phyloP scores from a whole-genome alignment of 2,329 filamentous ascomycete species.

The Thelonectria discophora region DNA sequence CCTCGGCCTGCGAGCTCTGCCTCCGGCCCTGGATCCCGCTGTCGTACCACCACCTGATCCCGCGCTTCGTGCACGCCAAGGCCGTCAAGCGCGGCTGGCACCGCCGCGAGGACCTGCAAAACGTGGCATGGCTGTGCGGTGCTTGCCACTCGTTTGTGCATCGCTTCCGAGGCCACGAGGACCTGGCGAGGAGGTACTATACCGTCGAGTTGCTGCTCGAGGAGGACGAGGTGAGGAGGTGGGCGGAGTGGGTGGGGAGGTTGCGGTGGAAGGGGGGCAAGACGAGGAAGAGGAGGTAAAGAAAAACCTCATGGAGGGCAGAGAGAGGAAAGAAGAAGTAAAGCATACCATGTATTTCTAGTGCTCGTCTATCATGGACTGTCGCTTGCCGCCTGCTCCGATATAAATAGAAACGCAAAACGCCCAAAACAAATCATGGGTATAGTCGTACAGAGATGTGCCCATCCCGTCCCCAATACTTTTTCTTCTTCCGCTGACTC shows the following conservation, averaged over 20 bases:
- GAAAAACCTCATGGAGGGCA: too few relatives aligned
- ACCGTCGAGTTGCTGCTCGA: slow-evolving; percentile 76
- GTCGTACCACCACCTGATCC: slow-evolving; percentile 88
- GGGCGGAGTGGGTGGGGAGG: slow-evolving; percentile 76
- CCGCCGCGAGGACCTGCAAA: slow-evolving; percentile 75
- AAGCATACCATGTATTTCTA: too few relatives aligned
- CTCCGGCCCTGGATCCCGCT: slow-evolving; percentile 76
- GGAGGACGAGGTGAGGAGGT: slow-evolving; percentile 76
- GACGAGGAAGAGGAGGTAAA: slow-evolving; percentile 1
- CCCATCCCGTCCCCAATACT: slow-evolving; percentile 6
- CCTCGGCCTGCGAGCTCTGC: slow-evolving; percentile 77
- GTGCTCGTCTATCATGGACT: too few relatives aligned
- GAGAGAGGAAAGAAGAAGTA: too few relatives aligned
- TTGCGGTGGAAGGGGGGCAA: slow-evolving; percentile 74
- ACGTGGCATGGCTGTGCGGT: slow-evolving; percentile 86
- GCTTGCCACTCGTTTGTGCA: slow-evolving; percentile 88
- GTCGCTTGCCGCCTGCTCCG: slow-evolving; percentile 14
- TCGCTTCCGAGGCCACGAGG: slow-evolving; percentile 77
- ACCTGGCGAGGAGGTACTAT: slow-evolving; percentile 76
- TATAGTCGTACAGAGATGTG: slow-evolving; percentile 38
- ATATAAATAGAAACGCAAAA: slow-evolving; percentile 19
- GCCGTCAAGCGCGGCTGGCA: slow-evolving; percentile 83
- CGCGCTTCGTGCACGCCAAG: slow-evolving; percentile 78
- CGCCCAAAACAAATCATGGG: slow-evolving; percentile 36
- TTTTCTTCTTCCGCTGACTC: slow-evolving; percentile 10